Conservation (phyloP, 2,329 filamentous ascomycete genomes). For the Iodosphaeria phyllophila region DNA sequence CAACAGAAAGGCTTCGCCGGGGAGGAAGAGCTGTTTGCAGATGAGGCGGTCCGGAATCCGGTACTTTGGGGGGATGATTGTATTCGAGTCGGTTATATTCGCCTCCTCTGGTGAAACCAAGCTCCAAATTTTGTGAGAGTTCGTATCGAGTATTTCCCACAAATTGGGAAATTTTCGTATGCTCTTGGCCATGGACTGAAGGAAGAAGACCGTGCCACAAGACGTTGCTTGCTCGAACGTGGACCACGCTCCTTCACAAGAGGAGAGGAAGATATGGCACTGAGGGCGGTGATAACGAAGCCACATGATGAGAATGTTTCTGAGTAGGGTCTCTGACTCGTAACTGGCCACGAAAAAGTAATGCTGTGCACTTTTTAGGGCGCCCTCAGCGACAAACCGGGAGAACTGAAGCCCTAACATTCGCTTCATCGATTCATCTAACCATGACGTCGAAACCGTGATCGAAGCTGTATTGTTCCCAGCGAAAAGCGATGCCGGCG, state of each 20-base stretch:
- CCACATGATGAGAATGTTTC: conserved; percentile 1
- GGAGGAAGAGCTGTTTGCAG: conserved; percentile 23
- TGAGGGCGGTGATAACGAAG: conserved; percentile 8
- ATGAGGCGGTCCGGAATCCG: conserved; percentile 14
- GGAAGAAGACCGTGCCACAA: conserved; percentile 12
- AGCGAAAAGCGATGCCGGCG: background rate
- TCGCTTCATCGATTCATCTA: conserved; percentile 7
- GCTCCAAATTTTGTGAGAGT: conserved; percentile 6
- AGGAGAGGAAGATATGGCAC: conserved; percentile 11
- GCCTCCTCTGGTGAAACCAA: conserved; percentile 2
- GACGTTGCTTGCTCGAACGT: conserved; percentile 9
- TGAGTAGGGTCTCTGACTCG: background rate
- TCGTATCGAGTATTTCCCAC: conserved; percentile 9
- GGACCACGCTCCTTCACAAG: conserved; percentile 8
- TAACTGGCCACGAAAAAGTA: conserved; percentile 9
- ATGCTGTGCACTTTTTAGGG: conserved; percentile 8
- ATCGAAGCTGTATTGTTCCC: conserved; percentile 1
- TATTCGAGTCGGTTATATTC: background rate
- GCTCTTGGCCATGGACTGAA: conserved; percentile 9
- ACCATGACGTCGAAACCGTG: conserved; percentile 4
- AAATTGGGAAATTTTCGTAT: conserved; percentile 11
- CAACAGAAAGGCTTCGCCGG: conserved; percentile 23
- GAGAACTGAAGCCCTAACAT: conserved; percentile 8
- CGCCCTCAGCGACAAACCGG: conserved; percentile 7
- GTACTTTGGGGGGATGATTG: conserved; percentile 7